Percentiles rank a stretch among this genome's conserved stretches.
phyloP scores from a whole-genome alignment of 1,139 yeast genomes.

The Schwanniomyces etchellsii region DNA sequence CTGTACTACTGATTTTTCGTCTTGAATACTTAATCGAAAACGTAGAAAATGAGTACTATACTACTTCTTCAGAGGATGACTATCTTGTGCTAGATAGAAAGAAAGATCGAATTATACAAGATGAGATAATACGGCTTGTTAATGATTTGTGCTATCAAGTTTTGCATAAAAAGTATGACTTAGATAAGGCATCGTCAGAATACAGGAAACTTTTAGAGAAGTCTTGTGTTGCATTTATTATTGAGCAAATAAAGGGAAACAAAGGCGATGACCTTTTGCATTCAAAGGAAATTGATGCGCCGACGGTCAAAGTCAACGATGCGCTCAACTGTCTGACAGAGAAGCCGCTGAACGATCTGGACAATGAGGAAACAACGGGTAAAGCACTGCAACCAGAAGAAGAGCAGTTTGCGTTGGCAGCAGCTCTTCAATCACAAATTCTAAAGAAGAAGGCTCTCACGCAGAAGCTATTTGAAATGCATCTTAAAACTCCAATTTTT shows the following conservation, averaged over 20 bases:
- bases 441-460: background rate
- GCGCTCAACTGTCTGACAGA: background rate
- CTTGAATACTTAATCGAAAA: conserved; percentile 31
- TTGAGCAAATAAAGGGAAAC: conserved; percentile 8
- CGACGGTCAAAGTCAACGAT: background rate
- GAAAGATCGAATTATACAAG: conserved; percentile 34
- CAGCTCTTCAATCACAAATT: background rate
- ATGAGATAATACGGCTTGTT: conserved; percentile 34
- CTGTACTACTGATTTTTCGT: conserved; percentile 29
- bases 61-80: conserved; percentile 11
- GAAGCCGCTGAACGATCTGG: background rate
- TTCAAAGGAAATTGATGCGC: conserved; percentile 2
- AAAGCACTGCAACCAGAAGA: too few relatives aligned
- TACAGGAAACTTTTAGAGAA: conserved; percentile 14
- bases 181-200: conserved; percentile 13
- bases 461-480: background rate
- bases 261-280: conserved; percentile 16
- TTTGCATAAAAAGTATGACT: conserved; percentile 29
- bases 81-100: conserved; percentile 15
- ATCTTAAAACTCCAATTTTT: background rate
- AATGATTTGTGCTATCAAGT: conserved; percentile 38
- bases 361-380: background rate
- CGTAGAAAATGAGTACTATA: conserved; percentile 9
- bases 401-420: background rate
- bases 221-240: conserved; percentile 7